Base-by-base conservation (phyloP, 257 asterid species). In the Capsicum baccatum region DNA sequence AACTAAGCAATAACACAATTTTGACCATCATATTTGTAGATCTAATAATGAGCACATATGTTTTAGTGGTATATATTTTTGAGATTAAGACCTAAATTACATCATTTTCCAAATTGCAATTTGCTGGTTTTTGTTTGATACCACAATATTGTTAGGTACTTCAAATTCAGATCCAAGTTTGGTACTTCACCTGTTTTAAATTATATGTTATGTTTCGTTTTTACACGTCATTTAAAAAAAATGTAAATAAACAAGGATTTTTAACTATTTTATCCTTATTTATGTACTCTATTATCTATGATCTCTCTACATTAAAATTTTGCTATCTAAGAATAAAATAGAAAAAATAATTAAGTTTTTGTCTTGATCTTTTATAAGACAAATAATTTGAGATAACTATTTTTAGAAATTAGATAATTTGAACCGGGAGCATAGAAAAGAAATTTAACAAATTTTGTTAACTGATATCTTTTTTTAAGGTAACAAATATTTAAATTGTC, bases 1-100 rank as follows among this genome's bases (percentile, higher is more conserved):
- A 78, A 78, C 82, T 54, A 78, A 54, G 64, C 19, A 78, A 78
- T 54, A 16, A 54, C 33, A 78, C 63, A 54, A 52, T 54, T 33
- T 78, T 14, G 64, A 78, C 82, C 82, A 54, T 52, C 17, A 26
- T 54, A 54, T 26, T 78, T 78, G 50, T 78, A 64, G 81, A 54
- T 78, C 82, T 78, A 78, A 78, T 78, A 78, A 78, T 78, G 54
- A 15, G 81, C 48, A 54, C 48, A 78, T 52, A 54, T 14, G n/a
- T 78, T 13, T 78, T 78, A 52, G 64, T 78, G 82, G 64, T 78
- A 54, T 37, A 68, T 37, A 15, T 54, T 54, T 64, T 78, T 78
- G 50, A 16, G 82, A 78, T 54, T 54, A 33, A 13, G 82, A 54
- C 81, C 48, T 26, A 78, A 78, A 26, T 5, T 26, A 76, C 9